phyloP scores from a whole-genome alignment of 768 basidiomycete genomes.

The Chlorophyllum brunneum region DNA sequence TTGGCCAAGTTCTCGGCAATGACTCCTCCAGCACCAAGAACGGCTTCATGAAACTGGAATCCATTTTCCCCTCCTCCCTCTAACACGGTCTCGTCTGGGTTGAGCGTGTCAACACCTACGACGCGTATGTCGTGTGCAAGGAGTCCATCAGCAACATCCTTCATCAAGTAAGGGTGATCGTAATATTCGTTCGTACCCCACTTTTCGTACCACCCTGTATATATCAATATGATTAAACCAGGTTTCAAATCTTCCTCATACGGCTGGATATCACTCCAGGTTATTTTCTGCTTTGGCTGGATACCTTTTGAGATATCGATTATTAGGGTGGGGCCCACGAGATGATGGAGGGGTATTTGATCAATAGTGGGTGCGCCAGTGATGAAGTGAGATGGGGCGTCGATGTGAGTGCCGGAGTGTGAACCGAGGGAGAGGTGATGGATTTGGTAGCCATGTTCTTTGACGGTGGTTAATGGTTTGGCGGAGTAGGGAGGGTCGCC shows the following conservation, averaged over 20 bases:
- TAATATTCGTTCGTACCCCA: slow-evolving; percentile 50
- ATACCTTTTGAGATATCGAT: slow-evolving; percentile 43
- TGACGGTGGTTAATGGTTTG: slow-evolving; percentile 33
- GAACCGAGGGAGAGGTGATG: slow-evolving; percentile 54
- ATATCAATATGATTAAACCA: slow-evolving; percentile 45
- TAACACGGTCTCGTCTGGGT: slow-evolving; percentile 58
- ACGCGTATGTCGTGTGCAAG: slow-evolving; percentile 49
- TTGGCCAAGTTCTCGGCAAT: slow-evolving; percentile 72
- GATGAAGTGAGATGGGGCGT: slow-evolving; percentile 74
- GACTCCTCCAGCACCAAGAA: slow-evolving; percentile 58
- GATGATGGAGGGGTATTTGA: slow-evolving; percentile 46
- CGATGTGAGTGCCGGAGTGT: slow-evolving; percentile 78
- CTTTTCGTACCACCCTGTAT: slow-evolving; percentile 64
- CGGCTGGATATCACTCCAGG: slow-evolving; percentile 46
- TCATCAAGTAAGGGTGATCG: slow-evolving; percentile 61
- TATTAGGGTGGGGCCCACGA: slow-evolving; percentile 53
- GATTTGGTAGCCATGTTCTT: slow-evolving; percentile 46
- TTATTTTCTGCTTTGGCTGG: slow-evolving; percentile 40
- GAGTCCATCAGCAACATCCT: slow-evolving; percentile 47
- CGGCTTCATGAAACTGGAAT: slow-evolving; percentile 53
- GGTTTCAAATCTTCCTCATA: slow-evolving; percentile 32
- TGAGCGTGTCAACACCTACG: slow-evolving; percentile 62
- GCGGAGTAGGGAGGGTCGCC: slow-evolving; percentile 49
- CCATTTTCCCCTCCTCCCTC: slow-evolving; percentile 31
- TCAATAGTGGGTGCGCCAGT: slow-evolving; percentile 52